Conservation (phyloP, 306 rosid genomes). For the Hippophae rhamnoides region DNA sequence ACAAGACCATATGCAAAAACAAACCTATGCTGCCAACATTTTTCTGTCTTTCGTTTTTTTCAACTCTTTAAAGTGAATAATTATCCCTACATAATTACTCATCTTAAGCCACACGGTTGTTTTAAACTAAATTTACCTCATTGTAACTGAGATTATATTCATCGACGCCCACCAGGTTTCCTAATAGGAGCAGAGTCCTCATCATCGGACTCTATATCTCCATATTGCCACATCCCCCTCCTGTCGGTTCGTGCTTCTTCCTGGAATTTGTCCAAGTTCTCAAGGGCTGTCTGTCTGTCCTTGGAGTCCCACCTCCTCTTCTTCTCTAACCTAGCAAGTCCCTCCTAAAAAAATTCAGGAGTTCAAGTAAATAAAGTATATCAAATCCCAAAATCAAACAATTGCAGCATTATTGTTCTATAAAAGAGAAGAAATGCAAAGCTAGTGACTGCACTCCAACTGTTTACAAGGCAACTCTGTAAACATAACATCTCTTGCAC, state of each 20-base stretch:
- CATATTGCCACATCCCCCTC: conserved; percentile 88
- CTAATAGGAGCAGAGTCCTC: conserved; percentile 64
- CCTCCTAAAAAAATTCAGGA: conserved; percentile 58
- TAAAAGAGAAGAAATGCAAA: too few species aligned
- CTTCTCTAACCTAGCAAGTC: conserved; percentile 75
- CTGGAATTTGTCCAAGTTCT: conserved; percentile 69
- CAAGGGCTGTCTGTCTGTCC: conserved; percentile 59
- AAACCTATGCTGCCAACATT: conserved; percentile 36
- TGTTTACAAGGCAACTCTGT: too few species aligned
- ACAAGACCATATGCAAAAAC: conserved; percentile 19
- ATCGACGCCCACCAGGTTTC: conserved; percentile 65
- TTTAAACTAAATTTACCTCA: conserved; percentile 22
- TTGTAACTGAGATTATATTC: conserved; percentile 18
- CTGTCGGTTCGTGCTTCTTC: conserved; percentile 61
- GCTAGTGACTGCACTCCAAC: too few species aligned
- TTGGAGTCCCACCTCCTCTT: conserved; percentile 63
- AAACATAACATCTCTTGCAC: too few species aligned
- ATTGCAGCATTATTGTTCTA: too few species aligned
- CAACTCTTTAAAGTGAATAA: conserved; percentile 27
- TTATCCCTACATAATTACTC: conserved; percentile 35
- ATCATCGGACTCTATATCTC: conserved; percentile 79
- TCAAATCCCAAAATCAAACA: neutral
- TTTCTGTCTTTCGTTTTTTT: conserved; percentile 4
- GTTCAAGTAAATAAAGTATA: neutral
- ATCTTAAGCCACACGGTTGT: conserved; percentile 24